Evolutionary conservation across 164 flowering plant species (phyloP), one percentile per base, ranked within the genome.

Genomic region (Berberis vulgaris): DNA sequence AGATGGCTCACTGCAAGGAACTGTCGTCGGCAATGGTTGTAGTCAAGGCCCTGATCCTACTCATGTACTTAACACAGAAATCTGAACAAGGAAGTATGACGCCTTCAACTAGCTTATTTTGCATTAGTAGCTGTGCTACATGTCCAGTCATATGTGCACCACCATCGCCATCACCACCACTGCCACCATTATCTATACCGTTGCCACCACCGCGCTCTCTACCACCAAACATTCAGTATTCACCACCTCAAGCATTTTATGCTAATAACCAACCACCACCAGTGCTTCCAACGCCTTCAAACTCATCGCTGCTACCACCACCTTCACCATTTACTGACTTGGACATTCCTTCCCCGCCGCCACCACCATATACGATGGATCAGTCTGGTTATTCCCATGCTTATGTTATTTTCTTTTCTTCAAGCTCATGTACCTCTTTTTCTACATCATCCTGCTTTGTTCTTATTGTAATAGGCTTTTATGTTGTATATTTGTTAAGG

Each of bases 141-240:
- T 83, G 87, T 63, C 84, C 87, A 5, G 70, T 68, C 60, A 80
- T 83, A 12, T 83, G 87, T 59, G 67, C 84, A 54, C 80, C 87
- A 12, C 84, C 82, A 3, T 76, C 86, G 4, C 73, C 80, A n/a
- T 11, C 59, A 45, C 40, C 68, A 5, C 12, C 55, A 8, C 57
- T 57, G 5, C 53, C 57, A n/a, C 5, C 67, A 7, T 55, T 68
- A 42, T 26, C 26, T 26, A 26, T 26, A 26, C 26, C 26, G 26
- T 26, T 0, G 26, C 64, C 69, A 42, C 45, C 76, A 40, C 71
- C 70, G 2, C 64, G 69, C 1, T 63, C 69, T 41, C 67, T 65
- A 6, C 57, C 43, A n/a, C 57, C 61, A 7, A 39, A 26, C 11
- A 9, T 39, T 3, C 45, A 68, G 55, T 5, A 62, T 6, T 7